phyloP scores from a whole-genome alignment of 2,329 filamentous ascomycete species.

The Chalaropsis ovoidea region DNA sequence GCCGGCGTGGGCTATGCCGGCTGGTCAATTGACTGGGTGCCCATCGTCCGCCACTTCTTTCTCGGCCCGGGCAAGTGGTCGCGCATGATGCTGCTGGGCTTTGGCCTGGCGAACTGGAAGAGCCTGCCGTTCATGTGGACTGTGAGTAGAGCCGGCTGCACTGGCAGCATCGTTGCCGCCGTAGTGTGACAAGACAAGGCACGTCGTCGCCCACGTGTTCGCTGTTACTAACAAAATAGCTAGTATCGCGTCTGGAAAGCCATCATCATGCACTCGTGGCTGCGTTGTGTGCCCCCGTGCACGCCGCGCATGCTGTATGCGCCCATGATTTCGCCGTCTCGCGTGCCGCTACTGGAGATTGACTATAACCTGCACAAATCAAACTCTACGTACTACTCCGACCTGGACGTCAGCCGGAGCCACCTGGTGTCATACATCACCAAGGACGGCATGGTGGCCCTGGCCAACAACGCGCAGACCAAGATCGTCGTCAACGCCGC shows the following conservation, averaged over 20 bases:
- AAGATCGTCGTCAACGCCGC: constrained; percentile 43
- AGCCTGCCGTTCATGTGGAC: constrained; percentile 67
- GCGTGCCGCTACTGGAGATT: constrained; percentile 62
- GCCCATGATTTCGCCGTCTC: constrained; percentile 55
- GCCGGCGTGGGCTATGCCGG: constrained; percentile 41
- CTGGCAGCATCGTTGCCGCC: too few relatives aligned
- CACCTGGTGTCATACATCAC: constrained; percentile 65
- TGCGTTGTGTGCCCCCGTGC: constrained; percentile 41
- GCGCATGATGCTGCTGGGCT: constrained; percentile 44
- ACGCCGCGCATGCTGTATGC: constrained; percentile 60
- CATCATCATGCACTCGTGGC: constrained; percentile 45
- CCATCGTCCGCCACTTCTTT: constrained; percentile 37
- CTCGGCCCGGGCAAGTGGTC: constrained; percentile 46
- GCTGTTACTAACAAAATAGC: neutral
- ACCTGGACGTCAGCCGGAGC: constrained; percentile 73
- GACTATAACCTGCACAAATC: constrained; percentile 82
- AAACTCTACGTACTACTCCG: constrained; percentile 76
- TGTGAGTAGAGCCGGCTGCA: constrained; percentile 38
- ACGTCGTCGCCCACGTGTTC: neutral
- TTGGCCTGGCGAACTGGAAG: constrained; percentile 60
- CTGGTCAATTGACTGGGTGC: constrained; percentile 38
- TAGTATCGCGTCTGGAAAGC: constrained; percentile 51
- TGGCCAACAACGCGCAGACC: constrained; percentile 41
- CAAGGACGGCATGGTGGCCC: constrained; percentile 45
- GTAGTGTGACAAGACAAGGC: neutral